These are phyloP conservation scores for Daldinia sp. DNA, from an alignment of 2,329 filamentous ascomycete species.

Conservation along the genomic window DNA sequence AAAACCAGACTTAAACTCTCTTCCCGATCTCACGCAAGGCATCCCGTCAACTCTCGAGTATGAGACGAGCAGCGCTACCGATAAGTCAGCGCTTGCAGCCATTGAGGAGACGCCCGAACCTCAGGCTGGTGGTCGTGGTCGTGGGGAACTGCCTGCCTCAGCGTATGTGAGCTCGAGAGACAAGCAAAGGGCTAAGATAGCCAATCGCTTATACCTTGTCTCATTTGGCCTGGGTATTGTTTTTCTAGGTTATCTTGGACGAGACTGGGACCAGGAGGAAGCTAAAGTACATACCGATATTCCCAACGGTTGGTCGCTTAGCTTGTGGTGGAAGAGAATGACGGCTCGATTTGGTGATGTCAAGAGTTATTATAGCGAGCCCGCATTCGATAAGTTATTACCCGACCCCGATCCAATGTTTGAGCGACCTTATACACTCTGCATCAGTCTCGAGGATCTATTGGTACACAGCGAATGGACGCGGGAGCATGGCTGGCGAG, in stretches of 20 bases:
- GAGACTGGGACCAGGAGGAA: slow-evolving; percentile 89
- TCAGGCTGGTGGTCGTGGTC: slow-evolving; percentile 63
- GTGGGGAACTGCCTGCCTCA: slow-evolving; percentile 77
- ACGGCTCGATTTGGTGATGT: slow-evolving; percentile 80
- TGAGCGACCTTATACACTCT: slow-evolving; percentile 90
- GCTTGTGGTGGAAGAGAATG: slow-evolving; percentile 83
- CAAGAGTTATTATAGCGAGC: slow-evolving; percentile 94
- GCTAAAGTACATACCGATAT: slow-evolving; percentile 75
- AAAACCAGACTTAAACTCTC: slow-evolving; percentile 67
- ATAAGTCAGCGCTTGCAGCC: slow-evolving; percentile 54
- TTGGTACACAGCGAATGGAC: slow-evolving; percentile 96
- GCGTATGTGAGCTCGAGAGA: slow-evolving; percentile 94
- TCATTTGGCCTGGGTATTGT: slow-evolving; percentile 68
- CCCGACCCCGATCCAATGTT: slow-evolving; percentile 84
- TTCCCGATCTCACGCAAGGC: slow-evolving; percentile 93
- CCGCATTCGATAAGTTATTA: slow-evolving; percentile 91
- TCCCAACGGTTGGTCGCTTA: slow-evolving; percentile 82
- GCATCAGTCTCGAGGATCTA: slow-evolving; percentile 92
- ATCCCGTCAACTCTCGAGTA: slow-evolving; percentile 91
- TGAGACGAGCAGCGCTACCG: slow-evolving; percentile 69
- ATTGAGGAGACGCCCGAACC: slow-evolving; percentile 55
- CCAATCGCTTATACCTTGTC: slow-evolving; percentile 77
- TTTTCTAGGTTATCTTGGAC: slow-evolving; percentile 80
- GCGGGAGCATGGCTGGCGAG: slow-evolving; percentile 92
- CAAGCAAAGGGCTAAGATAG: slow-evolving; percentile 79